Base-by-base conservation (phyloP, 805 yeast genomes). In the Saturnispora quitensis region DNA sequence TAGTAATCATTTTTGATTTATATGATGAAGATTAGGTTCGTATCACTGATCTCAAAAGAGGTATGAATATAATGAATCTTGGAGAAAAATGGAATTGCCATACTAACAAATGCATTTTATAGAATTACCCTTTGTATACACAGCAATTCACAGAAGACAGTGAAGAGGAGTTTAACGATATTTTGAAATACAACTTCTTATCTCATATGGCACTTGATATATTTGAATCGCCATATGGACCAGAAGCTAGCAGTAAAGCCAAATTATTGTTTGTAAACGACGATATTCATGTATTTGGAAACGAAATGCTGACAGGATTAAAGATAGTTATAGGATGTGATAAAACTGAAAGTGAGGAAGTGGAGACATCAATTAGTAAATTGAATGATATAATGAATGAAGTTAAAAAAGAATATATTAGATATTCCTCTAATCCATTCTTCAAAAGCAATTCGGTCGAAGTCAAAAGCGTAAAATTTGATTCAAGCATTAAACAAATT, bases 121-220 rank as follows among this genome's bases (percentile, higher is more conserved):
- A 71, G 75, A 72, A 80, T 60, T 73, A 69, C 42, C 88, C 87
- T 12, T 61, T 82, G 22, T 82, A 82, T 61, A 78, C 81, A 42
- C 85, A 80, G 60, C 68, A 77, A 42, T 74, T 81, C 51, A 69
- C 73, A 20, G 68, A 67, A 10, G 55, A 42, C 13, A 38, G 18
- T 15, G 46, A 48, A 3, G 58, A 55, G 15, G 58, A 50, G 43
- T 47, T 53, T 24, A 74, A 79, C 56, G 72, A 71, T 53, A 67
- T 77, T 50, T 67, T 83, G 31, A 80, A 82, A 58, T 82, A 80
- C 67, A 82, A 84, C 60, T 84, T 84, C 58, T 68, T 84, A 31
- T 77, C 87, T n/a, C 88, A 84, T 61, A 83, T 84, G 84, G 81
- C 89, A 5, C 67, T 84, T 24, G 90, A 84, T 63, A 75, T 82